Base-by-base conservation (phyloP, 768 basidiomycete genomes). In the Leccinum rimulosum region DNA sequence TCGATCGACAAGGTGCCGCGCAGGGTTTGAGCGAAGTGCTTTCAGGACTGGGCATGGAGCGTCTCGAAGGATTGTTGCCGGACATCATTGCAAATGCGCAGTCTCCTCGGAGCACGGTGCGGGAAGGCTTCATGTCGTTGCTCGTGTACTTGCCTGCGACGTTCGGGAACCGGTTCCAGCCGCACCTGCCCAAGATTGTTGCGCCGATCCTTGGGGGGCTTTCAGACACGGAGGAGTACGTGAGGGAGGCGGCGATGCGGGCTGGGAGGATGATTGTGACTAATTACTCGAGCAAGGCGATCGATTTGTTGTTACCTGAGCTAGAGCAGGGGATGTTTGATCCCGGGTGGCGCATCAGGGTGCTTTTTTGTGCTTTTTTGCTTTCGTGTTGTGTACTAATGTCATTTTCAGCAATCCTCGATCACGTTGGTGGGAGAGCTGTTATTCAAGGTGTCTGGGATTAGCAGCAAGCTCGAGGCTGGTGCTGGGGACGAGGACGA, bases 231-330 rank as follows among this genome's bases (percentile, higher is more conserved):
- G 95, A 97, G 65, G 97, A 98, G 76, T 94, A 90, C 68, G 97
- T 98, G 10, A 83, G 96, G 27, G 95, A 98, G 62, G 95, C 96
- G 11, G 95, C 96, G 5, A 98, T 98, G 95, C 85, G 93, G 36
- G 95, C 96, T n/a, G 95, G 96, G 58, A 82, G 97, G 62, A 98
- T 98, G 94, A 89, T 98, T 64, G 91, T 99, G 63, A 88, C 86
- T 59, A 97, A 95, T 72, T 98, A 98, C 77, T 90, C 95, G 11
- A 84, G 66, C 68, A 91, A 86, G 70, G 96, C 96, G 6, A 93
- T 98, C 57, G 96, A 98, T 62, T 79, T 99, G 25, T 80, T 99
- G 19, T 77, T 99, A 8, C 97, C 96, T 1, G 95, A 98, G 73
- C 84, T 98, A 40, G 95, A 98, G 72, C 84, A 80, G 36, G 94